phyloP scores from a whole-genome alignment of 2,329 filamentous ascomycete genomes.

The Curvularia eragrostidis region DNA sequence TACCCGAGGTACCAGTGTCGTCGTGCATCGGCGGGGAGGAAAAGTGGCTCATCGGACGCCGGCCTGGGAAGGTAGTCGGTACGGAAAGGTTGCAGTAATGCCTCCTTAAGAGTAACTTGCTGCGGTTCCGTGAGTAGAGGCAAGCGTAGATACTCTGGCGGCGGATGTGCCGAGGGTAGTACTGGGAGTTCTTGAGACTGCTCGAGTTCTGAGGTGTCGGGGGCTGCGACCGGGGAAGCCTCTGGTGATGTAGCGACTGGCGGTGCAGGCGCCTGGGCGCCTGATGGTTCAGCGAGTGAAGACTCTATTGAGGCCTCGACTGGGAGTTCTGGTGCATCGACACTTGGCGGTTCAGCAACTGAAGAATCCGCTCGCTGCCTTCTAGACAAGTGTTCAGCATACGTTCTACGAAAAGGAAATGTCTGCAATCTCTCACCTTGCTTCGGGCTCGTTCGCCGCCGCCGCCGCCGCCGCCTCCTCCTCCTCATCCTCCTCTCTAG shows the following conservation, averaged over 20 bases:
- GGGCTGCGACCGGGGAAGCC: neutral
- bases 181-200: neutral
- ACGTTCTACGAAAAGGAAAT: neutral
- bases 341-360: neutral
- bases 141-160: neutral
- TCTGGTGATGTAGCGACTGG: neutral
- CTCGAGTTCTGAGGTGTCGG: neutral
- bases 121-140: neutral
- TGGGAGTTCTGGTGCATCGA: neutral
- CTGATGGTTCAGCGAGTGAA: neutral
- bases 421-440: neutral
- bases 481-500: too few species aligned
- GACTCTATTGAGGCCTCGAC: neutral
- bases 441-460: neutral
- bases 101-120: neutral
- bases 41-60: conserved; percentile 12
- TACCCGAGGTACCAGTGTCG: conserved; percentile 29
- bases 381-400: neutral
- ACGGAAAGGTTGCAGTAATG: conserved; percentile 4
- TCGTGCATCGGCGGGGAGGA: conserved; percentile 9
- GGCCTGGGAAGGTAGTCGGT: neutral
- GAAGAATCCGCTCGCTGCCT: neutral
- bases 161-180: neutral
- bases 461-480: too few species aligned
- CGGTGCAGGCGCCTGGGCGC: neutral